Evolutionary conservation across 2,329 filamentous ascomycete species (phyloP).

Genomic region (Fusarium sp.): DNA sequence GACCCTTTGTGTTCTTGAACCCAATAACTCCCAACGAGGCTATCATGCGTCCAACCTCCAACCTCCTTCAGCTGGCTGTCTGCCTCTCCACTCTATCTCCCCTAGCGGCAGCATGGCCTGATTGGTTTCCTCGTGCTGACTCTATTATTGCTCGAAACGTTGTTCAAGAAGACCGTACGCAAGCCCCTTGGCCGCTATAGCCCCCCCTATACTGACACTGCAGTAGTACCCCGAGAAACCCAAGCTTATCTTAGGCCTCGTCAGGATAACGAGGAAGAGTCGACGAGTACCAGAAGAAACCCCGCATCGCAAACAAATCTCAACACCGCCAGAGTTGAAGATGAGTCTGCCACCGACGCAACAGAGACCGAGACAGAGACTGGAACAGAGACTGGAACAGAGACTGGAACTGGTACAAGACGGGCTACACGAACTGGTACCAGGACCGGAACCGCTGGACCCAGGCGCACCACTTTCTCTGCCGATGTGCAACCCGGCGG

Average conservation of each 20-base stretch:
- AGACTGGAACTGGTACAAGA: slow-evolving; percentile 37
- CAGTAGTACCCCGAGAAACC: slow-evolving; percentile 30
- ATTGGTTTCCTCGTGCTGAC: slow-evolving; percentile 63
- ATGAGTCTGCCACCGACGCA: slow-evolving; percentile 24
- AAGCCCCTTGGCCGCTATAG: background rate
- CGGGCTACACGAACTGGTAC: slow-evolving; percentile 31
- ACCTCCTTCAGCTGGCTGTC: slow-evolving; percentile 58
- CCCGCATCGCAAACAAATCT: slow-evolving; percentile 48
- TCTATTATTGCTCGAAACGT: slow-evolving; percentile 54
- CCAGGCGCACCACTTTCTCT: slow-evolving; percentile 55
- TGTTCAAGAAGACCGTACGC: slow-evolving; percentile 21
- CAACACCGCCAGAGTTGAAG: slow-evolving; percentile 50
- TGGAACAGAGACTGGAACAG: slow-evolving; percentile 17
- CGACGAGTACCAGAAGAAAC: slow-evolving; percentile 36
- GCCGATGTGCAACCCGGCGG: slow-evolving; percentile 58
- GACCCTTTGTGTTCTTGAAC: slow-evolving; percentile 3
- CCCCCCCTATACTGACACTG: slow-evolving; percentile 12
- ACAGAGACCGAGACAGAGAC: slow-evolving; percentile 32
- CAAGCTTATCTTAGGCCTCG: slow-evolving; percentile 15
- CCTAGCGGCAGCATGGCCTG: slow-evolving; percentile 64
- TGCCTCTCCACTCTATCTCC: slow-evolving; percentile 61
- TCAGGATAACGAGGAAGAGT: slow-evolving; percentile 16
- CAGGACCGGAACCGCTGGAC: slow-evolving; percentile 39
- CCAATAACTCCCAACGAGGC: slow-evolving; percentile 3
- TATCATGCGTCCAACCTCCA: slow-evolving; percentile 60